Conservation (phyloP, 176 grass and related monocot species). For the Bonia amplexicaulis region DNA sequence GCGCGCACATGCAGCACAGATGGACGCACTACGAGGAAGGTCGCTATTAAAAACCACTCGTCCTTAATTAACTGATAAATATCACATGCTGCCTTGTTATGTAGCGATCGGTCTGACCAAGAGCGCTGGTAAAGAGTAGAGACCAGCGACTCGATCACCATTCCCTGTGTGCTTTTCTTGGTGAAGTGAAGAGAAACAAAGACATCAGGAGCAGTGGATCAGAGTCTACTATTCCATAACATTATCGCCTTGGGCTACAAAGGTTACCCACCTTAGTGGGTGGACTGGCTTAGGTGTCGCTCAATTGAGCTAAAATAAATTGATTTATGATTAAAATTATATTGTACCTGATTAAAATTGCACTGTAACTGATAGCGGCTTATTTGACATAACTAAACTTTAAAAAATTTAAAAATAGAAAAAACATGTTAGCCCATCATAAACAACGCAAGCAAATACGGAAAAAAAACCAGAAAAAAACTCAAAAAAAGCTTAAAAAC, state of each 20-base stretch:
- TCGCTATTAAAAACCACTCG: slow-evolving; percentile 31
- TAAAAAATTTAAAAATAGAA: too few species aligned
- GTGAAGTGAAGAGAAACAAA: background rate
- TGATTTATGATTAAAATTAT: too few species aligned
- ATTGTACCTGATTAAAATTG: too few species aligned
- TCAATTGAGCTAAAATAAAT: too few species aligned
- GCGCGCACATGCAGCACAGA: slow-evolving; percentile 18
- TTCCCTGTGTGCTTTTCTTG: background rate
- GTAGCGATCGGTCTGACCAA: slow-evolving; percentile 19
- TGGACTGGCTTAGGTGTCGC: background rate
- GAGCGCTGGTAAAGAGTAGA: background rate
- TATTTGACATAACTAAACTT: too few species aligned
- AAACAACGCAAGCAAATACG: too few species aligned
- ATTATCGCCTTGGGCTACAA: background rate
- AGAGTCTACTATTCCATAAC: too few species aligned
- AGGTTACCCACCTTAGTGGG: background rate
- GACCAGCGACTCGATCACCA: background rate
- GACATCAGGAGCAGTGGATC: background rate
- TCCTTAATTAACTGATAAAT: slow-evolving; percentile 8
- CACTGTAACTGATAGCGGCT: too few species aligned
- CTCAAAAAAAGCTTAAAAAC: too few species aligned
- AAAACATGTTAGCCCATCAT: too few species aligned
- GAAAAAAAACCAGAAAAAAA: too few species aligned
- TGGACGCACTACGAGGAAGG: slow-evolving; percentile 35
- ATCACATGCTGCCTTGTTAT: slow-evolving; percentile 19